Evolutionary conservation across 148 eudicot genomes (phyloP), one percentile per base, ranked within the genome.

Genomic region (Rhododendron henanense): DNA sequence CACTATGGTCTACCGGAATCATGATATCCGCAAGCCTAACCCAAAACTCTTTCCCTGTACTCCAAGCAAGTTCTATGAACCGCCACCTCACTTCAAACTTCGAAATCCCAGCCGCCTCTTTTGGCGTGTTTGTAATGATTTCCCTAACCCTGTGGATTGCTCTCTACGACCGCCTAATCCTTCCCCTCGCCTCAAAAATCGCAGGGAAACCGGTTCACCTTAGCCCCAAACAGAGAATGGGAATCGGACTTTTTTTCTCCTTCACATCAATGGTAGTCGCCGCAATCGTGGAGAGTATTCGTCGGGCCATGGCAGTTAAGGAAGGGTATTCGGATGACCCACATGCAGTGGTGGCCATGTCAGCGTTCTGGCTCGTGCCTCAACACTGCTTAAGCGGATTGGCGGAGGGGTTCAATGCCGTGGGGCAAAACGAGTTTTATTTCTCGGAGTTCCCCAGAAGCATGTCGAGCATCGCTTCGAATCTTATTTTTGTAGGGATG

Each of bases 51-150:
- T 91, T 94, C n/a, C 88, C 87, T 0, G 83, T 91, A n/a, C 87
- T 95, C 35, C 98, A 92, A 90, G 94, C 94, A 53, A 86, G 80
- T 3, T 87, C 94, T 57, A 94, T 94, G 98, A 88, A 93, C 44
- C 90, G 96, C 45, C 90, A 88, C 39, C 63, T 95, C 79, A 88
- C 90, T 23, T 59, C 88, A 59, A 87, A 85, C 85, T 93, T 95
- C 16, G 87, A 90, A 61, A 91, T 95, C 39, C 94, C 98, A 0
- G 93, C 94, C 2, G 96, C 90, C 81, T 93, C 98, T 0, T 90
- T 92, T 8, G 87, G 86, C 78, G 79, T 85, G 14, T 91, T 95
- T 28, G 4, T 73, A 3, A 78, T 93, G 10, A 28, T 92, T 37
- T 37, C 93, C 0, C n/a, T 91, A 3, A 85, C 89, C 4, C 61